phyloP scores from a whole-genome alignment of 2,329 filamentous ascomycete species.

The Trichophyton simii region DNA sequence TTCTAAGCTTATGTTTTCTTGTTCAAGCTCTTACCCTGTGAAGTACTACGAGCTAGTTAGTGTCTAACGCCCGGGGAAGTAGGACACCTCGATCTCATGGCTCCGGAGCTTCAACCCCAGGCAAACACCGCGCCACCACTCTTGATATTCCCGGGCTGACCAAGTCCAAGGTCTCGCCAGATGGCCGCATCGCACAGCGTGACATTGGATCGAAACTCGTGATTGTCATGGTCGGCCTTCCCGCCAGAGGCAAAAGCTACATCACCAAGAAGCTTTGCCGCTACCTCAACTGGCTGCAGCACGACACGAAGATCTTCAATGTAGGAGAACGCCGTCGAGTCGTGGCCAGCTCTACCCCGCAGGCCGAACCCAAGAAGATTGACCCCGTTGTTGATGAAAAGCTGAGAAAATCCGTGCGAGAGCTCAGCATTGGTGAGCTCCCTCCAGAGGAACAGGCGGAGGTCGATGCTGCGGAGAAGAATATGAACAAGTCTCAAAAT shows the following conservation, averaged over 20 bases:
- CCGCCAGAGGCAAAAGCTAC: constrained; percentile 92
- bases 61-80: background rate
- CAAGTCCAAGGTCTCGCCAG: constrained; percentile 85
- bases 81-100: constrained; percentile 39
- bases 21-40: background rate
- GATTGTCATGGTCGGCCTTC: constrained; percentile 95
- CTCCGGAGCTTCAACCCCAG: constrained; percentile 64
- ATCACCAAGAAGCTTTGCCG: constrained; percentile 96
- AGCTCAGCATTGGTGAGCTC: constrained; percentile 29
- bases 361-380: background rate
- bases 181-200: constrained; percentile 82
- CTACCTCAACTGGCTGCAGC: constrained; percentile 94
- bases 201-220: constrained; percentile 95
- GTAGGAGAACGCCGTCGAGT: constrained; percentile 82
- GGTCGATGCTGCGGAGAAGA: constrained; percentile 2
- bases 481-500: background rate
- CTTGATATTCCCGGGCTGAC: constrained; percentile 96
- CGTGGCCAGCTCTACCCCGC: constrained; percentile 43
- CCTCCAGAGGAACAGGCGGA: constrained; percentile 12
- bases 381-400: constrained; percentile 26
- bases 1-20: constrained; percentile 16
- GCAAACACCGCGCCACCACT: constrained; percentile 76
- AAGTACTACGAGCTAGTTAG: background rate
- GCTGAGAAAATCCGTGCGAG: constrained; percentile 33
- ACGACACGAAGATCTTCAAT: constrained; percentile 93